Percentiles rank a stretch among this genome's conserved stretches.
Conservation (phyloP, 306 rosid genomes). For the Amphicarpaea edgeworthii region DNA sequence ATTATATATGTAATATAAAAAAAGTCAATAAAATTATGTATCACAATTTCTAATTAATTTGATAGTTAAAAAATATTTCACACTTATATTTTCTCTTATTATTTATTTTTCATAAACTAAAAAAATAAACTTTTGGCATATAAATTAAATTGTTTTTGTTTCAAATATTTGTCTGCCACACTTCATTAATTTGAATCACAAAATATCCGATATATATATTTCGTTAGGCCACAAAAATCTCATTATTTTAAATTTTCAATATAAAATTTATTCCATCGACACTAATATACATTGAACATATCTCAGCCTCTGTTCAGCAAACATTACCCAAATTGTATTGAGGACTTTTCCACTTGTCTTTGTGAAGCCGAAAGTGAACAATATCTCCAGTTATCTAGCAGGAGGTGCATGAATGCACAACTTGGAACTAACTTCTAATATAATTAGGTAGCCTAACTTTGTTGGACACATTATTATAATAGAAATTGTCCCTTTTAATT, state of each 20-base stretch:
- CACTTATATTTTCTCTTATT: too few relatives aligned
- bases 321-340: neutral
- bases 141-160: neutral
- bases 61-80: too few relatives aligned
- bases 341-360: neutral
- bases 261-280: neutral
- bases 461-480: neutral
- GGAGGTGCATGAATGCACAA: constrained; percentile 11
- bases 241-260: neutral
- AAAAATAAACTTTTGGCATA: neutral
- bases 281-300: too few relatives aligned
- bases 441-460: constrained; percentile 40
- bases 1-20: too few relatives aligned
- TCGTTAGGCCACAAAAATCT: neutral
- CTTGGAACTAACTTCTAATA: constrained; percentile 3
- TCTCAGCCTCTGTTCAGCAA: neutral
- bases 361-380: neutral
- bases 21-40: too few relatives aligned
- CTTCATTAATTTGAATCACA: neutral
- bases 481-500: neutral
- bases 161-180: neutral
- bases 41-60: too few relatives aligned
- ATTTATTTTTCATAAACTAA: neutral
- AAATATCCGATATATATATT: neutral
- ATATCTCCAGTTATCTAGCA: neutral